Evolutionary conservation across 805 yeast genomes (phyloP).

Genomic region (Candida alai): DNA sequence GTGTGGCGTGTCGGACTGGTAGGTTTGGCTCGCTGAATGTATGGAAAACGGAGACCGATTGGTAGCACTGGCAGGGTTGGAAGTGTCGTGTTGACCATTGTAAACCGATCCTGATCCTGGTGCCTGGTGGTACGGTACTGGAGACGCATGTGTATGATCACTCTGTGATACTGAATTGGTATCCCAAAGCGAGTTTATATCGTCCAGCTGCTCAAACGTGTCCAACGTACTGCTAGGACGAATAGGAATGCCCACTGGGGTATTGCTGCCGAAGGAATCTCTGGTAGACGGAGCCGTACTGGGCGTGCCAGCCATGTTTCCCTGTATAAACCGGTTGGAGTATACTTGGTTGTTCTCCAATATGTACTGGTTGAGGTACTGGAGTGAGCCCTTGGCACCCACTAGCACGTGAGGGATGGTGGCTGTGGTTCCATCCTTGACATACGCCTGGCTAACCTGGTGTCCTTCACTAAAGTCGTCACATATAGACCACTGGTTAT

Average conservation of each 20-base stretch:
- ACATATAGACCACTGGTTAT: slow-evolving; percentile 75
- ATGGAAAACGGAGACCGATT: slow-evolving; percentile 7
- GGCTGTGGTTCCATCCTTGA: slow-evolving; percentile 46
- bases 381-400: slow-evolving; percentile 50
- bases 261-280: slow-evolving; percentile 2
- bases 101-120: neutral
- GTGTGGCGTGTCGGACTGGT: slow-evolving; percentile 9
- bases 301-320: slow-evolving; percentile 1
- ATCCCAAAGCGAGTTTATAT: neutral
- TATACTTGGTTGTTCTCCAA: slow-evolving; percentile 31
- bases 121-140: neutral
- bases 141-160: neutral
- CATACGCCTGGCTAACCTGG: slow-evolving; percentile 67
- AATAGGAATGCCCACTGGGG: no score
- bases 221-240: neutral
- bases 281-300: neutral
- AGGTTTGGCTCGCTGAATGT: slow-evolving; percentile 4
- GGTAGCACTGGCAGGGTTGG: slow-evolving; percentile 1
- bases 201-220: neutral
- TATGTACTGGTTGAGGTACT: slow-evolving; percentile 52
- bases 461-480: slow-evolving; percentile 84
- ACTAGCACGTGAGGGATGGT: slow-evolving; percentile 66
- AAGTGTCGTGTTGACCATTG: neutral
- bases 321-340: neutral
- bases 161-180: neutral